Conservation (phyloP, 306 rosid genomes). For the Astragalus glycyphyllos region DNA sequence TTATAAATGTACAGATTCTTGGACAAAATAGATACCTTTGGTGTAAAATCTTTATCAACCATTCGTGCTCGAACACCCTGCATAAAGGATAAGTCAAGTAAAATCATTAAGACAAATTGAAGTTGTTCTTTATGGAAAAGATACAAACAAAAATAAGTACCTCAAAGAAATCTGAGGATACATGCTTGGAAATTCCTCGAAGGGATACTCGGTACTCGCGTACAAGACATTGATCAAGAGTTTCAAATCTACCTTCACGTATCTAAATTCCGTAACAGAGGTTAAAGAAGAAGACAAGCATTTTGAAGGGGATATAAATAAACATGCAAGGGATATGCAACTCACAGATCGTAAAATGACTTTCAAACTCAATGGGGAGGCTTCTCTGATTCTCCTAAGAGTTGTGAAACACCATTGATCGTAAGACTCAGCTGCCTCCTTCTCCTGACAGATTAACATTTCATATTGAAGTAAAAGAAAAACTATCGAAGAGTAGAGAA, state of each 20-base stretch:
- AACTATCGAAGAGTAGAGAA: constrained; percentile 28
- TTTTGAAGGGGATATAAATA: constrained; percentile 33
- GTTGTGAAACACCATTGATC: constrained; percentile 73
- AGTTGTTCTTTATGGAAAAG: constrained; percentile 7
- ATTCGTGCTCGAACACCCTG: constrained; percentile 91
- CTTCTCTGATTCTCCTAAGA: constrained; percentile 69
- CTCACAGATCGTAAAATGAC: constrained; percentile 87
- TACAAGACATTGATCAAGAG: constrained; percentile 83
- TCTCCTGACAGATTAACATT: constrained; percentile 62
- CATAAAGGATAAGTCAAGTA: constrained; percentile 14
- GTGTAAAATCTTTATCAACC: constrained; percentile 89
- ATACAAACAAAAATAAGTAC: constrained; percentile 51
- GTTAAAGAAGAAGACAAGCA: constrained; percentile 34
- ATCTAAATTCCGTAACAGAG: constrained; percentile 58
- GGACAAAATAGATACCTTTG: constrained; percentile 64
- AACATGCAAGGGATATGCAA: constrained; percentile 29
- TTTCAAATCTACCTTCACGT: constrained; percentile 92
- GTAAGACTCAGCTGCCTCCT: constrained; percentile 64
- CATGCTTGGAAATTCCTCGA: constrained; percentile 57
- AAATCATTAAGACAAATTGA: constrained; percentile 26
- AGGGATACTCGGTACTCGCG: constrained; percentile 84
- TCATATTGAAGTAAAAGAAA: constrained; percentile 35
- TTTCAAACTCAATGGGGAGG: constrained; percentile 94
- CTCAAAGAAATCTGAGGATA: constrained; percentile 81
- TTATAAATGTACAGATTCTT: background rate